phyloP scores from a whole-genome alignment of 1,139 yeast species.

The Candida neerlandica region DNA sequence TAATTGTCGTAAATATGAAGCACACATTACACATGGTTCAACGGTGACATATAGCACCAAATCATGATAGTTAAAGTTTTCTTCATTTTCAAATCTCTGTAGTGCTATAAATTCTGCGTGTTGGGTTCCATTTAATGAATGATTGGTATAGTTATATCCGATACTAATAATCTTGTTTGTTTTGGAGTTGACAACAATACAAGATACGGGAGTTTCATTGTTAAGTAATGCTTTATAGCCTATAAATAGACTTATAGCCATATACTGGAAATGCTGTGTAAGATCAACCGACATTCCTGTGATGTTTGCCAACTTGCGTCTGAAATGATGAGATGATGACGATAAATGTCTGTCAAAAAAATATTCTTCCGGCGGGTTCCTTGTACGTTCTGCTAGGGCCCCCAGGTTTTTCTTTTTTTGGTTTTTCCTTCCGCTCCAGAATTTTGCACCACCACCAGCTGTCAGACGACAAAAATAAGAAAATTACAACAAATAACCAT shows the following conservation, averaged over 20 bases:
- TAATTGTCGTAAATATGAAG: slow-evolving; percentile 83
- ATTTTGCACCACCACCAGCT: no score
- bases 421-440: no score
- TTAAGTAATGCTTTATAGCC: slow-evolving; percentile 45
- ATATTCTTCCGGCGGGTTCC: no score
- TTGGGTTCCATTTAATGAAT: slow-evolving; percentile 77
- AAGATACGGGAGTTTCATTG: slow-evolving; percentile 76
- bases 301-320: background rate
- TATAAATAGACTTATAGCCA: slow-evolving; percentile 44
- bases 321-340: background rate
- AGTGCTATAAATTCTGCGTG: slow-evolving; percentile 91
- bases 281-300: slow-evolving; percentile 21
- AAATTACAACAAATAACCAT: no score
- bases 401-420: no score
- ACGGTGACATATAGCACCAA: slow-evolving; percentile 85
- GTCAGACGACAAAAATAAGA: no score
- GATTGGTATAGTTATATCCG: slow-evolving; percentile 90
- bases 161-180: slow-evolving; percentile 60
- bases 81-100: slow-evolving; percentile 15
- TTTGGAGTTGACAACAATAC: slow-evolving; percentile 57
- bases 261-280: slow-evolving; percentile 30
- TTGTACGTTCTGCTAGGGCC: no score
- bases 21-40: slow-evolving; percentile 99
- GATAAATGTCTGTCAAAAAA: no score
- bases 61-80: slow-evolving; percentile 37